Evolutionary conservation across 768 basidiomycete species (phyloP).

Genomic region (Tylopilus felleus): DNA sequence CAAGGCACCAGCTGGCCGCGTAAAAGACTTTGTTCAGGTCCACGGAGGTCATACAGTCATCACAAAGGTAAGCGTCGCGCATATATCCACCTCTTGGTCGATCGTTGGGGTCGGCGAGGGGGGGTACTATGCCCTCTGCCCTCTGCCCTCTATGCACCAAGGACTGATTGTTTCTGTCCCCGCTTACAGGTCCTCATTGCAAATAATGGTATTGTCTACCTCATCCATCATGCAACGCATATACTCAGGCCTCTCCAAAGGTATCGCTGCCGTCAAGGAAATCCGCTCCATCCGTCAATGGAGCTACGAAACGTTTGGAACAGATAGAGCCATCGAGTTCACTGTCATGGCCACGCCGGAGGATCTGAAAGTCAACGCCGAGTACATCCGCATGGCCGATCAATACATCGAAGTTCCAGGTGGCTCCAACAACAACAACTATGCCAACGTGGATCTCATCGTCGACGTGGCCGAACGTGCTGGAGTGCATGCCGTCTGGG

Average conservation of each 20-base stretch:
- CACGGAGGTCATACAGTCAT: constrained; percentile 98
- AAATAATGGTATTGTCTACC: constrained; percentile 73
- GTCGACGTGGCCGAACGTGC: constrained; percentile 96
- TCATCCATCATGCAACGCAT: constrained; percentile 7
- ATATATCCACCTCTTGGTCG: constrained; percentile 14
- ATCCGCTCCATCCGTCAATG: constrained; percentile 98
- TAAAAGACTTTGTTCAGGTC: constrained; percentile 87
- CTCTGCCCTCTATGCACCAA: neutral
- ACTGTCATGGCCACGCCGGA: constrained; percentile 99
- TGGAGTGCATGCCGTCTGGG: constrained; percentile 99
- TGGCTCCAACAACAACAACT: constrained; percentile 98
- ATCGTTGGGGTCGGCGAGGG: constrained; percentile 1
- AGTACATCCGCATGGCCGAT: constrained; percentile 99
- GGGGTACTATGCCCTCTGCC: neutral
- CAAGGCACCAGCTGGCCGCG: constrained; percentile 70
- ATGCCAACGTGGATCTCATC: constrained; percentile 98
- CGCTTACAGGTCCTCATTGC: constrained; percentile 85
- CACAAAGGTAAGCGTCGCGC: constrained; percentile 70
- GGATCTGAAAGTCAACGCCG: constrained; percentile 97
- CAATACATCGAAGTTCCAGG: constrained; percentile 98
- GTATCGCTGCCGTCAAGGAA: constrained; percentile 99
- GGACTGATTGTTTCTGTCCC: constrained; percentile 7
- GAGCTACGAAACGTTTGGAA: constrained; percentile 99
- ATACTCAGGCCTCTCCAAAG: constrained; percentile 39
- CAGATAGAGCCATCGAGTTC: constrained; percentile 94